Evolutionary conservation across 495 filamentous ascomycete genomes (phyloP).

Genomic region (Astrocystis sublimbata): DNA sequence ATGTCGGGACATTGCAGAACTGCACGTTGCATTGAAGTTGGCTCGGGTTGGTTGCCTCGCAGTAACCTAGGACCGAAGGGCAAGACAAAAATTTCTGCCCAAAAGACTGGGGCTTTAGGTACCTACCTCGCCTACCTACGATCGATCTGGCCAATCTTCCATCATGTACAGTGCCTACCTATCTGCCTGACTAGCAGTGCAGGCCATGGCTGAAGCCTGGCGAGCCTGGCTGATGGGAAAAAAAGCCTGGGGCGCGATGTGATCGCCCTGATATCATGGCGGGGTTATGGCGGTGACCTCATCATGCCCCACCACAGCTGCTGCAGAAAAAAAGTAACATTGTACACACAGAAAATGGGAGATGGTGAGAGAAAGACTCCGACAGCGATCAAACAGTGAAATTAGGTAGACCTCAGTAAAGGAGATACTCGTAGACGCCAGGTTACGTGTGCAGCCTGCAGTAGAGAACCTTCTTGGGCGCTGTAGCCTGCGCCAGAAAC

Average conservation of each 20-base stretch:
- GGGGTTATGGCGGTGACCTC: slow-evolving; percentile 16
- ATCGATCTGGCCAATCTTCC: no score
- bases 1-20: not conserved
- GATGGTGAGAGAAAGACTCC: not conserved
- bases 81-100: slow-evolving; percentile 19
- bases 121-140: not conserved
- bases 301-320: slow-evolving; percentile 15
- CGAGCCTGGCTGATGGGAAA: not conserved
- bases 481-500: not conserved
- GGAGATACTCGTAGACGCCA: no score
- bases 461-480: slow-evolving; percentile 1
- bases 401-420: no score
- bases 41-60: slow-evolving; percentile 18
- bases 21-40: no score
- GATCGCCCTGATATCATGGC: not conserved
- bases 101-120: slow-evolving; percentile 9
- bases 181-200: slow-evolving; percentile 1
- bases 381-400: not conserved
- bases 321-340: no score
- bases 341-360: slow-evolving; percentile 9
- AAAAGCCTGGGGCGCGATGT: not conserved
- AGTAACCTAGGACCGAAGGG: slow-evolving; percentile 9
- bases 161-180: no score
- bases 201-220: not conserved
- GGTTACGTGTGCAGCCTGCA: not conserved